Percentiles rank a stretch among this genome's conserved stretches.
Conservation (phyloP, 257 asterid genomes). For the Thymus quinquecostatus region DNA sequence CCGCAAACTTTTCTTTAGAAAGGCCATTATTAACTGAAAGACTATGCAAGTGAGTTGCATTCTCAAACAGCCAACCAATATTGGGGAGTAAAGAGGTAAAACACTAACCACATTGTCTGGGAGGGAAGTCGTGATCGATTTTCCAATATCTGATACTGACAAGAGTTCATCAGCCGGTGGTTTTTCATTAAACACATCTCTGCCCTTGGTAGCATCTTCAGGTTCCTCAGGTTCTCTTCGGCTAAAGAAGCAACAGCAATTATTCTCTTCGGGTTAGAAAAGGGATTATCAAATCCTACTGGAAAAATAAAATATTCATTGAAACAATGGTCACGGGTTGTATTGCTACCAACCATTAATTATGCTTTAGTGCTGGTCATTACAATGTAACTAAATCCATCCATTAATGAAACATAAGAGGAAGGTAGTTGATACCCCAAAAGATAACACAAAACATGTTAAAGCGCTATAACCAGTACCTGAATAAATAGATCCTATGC, state of each 20-base stretch:
- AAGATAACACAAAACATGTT: not conserved
- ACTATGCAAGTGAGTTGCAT: conserved; percentile 7
- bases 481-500: conserved; percentile 91
- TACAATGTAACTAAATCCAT: not conserved
- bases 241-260: conserved; percentile 45
- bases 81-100: conserved; percentile 18
- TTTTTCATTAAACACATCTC: conserved; percentile 97
- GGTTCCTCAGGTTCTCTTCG: conserved; percentile 99
- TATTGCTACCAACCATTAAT: conserved; percentile 8
- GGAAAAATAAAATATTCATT: not conserved
- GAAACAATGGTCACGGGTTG: not conserved
- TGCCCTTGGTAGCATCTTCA: conserved; percentile 95
- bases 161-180: conserved; percentile 96
- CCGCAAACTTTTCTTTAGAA: not conserved
- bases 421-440: conserved; percentile 6
- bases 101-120: conserved; percentile 93
- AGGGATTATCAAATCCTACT: conserved; percentile 5
- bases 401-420: conserved; percentile 15
- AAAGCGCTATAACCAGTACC: conserved; percentile 46
- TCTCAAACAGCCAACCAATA: conserved; percentile 20
- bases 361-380: conserved; percentile 6
- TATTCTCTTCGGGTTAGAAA: conserved; percentile 26
- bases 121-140: conserved; percentile 81
- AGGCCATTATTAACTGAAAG: not conserved
- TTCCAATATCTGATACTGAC: conserved; percentile 92